These are phyloP conservation scores for Aspergillus jensenii DNA, from an alignment of 2,329 filamentous ascomycete species.

Conservation along the genomic window DNA sequence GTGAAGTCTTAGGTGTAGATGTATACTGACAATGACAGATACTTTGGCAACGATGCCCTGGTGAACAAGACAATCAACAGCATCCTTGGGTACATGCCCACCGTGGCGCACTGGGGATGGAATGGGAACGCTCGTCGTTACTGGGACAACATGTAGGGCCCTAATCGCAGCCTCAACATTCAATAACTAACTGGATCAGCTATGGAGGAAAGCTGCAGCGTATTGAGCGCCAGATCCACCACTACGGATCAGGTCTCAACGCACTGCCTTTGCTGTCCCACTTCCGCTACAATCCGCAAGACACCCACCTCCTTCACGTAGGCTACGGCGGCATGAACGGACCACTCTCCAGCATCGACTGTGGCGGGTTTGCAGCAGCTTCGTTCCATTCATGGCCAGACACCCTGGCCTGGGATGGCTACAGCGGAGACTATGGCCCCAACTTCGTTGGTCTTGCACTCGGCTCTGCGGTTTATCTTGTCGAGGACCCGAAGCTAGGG, in stretches of 20 bases:
- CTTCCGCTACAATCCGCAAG: constrained; percentile 49
- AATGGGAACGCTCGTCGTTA: constrained; percentile 62
- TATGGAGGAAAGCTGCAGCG: constrained; percentile 45
- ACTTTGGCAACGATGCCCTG: constrained; percentile 52
- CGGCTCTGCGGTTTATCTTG: constrained; percentile 53
- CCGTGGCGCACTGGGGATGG: constrained; percentile 62
- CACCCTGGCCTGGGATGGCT: constrained; percentile 56
- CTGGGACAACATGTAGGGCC: constrained; percentile 54
- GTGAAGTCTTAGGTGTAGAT: neutral
- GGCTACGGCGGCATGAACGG: constrained; percentile 57
- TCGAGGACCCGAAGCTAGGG: constrained; percentile 46
- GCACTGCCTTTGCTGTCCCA: constrained; percentile 54
- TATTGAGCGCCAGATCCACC: constrained; percentile 56
- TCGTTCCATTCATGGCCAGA: constrained; percentile 60
- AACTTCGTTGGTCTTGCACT: constrained; percentile 55
- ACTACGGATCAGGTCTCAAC: constrained; percentile 62
- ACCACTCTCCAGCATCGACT: constrained; percentile 56
- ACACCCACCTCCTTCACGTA: constrained; percentile 53
- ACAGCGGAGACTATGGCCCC: constrained; percentile 59
- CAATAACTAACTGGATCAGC: neutral
- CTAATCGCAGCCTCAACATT: too few species aligned
- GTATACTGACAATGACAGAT: constrained; percentile 25
- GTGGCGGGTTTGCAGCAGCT: constrained; percentile 55
- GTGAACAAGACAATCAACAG: constrained; percentile 55
- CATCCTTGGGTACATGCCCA: constrained; percentile 58